phyloP scores from a whole-genome alignment of 2,329 filamentous ascomycete genomes.

The Beauveria sp. region DNA sequence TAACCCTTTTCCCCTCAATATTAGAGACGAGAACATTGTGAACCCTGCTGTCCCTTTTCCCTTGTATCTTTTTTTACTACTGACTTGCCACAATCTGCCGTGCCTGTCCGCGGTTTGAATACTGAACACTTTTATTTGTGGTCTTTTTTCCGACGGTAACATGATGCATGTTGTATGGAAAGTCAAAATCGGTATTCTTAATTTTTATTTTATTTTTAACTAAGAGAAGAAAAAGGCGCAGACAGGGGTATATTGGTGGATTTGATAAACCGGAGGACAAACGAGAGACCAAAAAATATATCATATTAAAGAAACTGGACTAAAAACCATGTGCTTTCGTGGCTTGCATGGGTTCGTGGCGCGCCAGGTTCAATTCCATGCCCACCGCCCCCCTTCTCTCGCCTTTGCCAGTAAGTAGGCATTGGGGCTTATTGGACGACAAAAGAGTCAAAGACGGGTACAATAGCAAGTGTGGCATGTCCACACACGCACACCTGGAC shows the following conservation, averaged over 20 bases:
- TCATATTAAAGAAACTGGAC: too few relatives aligned
- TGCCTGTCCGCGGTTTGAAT: too few relatives aligned
- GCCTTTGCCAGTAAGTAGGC: background rate
- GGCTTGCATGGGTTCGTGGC: constrained; percentile 6
- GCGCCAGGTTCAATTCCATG: background rate
- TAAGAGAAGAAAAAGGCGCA: background rate
- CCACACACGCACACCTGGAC: background rate
- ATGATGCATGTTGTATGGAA: background rate
- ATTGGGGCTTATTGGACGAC: background rate
- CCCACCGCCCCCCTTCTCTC: background rate
- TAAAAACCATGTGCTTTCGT: background rate
- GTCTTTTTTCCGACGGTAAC: background rate
- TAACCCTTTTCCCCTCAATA: background rate
- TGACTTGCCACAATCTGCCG: background rate
- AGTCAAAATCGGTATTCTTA: too few relatives aligned
- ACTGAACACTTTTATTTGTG: background rate
- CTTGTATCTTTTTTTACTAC: background rate
- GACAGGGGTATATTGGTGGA: background rate
- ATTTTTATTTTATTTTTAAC: too few relatives aligned
- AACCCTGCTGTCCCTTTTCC: background rate
- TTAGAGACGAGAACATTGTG: too few relatives aligned
- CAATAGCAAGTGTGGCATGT: background rate
- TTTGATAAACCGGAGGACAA: background rate
- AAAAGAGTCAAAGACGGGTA: background rate
- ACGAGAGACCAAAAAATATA: background rate